Percentiles rank a stretch among this genome's conserved stretches.
Conservation (phyloP, 768 basidiomycete species). For the Leccinellum luteum region DNA sequence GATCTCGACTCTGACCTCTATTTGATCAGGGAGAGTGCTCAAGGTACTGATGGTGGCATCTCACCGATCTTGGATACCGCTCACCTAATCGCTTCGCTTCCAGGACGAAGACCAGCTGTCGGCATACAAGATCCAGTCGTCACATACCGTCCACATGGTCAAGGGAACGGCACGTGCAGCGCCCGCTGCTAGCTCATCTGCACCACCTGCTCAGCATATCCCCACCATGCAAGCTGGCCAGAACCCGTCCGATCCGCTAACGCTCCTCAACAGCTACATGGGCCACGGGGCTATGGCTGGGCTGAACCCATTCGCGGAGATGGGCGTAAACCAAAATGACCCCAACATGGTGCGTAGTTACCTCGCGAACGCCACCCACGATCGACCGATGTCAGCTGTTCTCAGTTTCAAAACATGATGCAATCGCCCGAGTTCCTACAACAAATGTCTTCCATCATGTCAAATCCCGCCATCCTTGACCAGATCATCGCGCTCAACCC, state of each 20-base stretch:
- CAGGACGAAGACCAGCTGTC: slow-evolving; percentile 83
- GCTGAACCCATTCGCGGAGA: slow-evolving; percentile 87
- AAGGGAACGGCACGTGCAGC: slow-evolving; percentile 66
- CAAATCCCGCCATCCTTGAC: slow-evolving; percentile 86
- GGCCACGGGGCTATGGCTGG: slow-evolving; percentile 81
- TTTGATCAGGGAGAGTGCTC: slow-evolving; percentile 58
- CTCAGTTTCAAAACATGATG: slow-evolving; percentile 80
- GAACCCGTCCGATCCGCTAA: slow-evolving; percentile 83
- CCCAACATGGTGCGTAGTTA: slow-evolving; percentile 78
- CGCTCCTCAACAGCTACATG: slow-evolving; percentile 73
- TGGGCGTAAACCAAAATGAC: slow-evolving; percentile 90
- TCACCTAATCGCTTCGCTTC: slow-evolving; percentile 10
- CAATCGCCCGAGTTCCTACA: slow-evolving; percentile 80
- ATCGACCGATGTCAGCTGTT: not conserved
- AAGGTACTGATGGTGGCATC: slow-evolving; percentile 45
- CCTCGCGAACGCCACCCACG: not conserved
- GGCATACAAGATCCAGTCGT: slow-evolving; percentile 85
- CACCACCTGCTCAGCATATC: slow-evolving; percentile 42
- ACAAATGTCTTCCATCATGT: slow-evolving; percentile 85
- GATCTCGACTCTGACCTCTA: not conserved
- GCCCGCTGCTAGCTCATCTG: slow-evolving; percentile 37
- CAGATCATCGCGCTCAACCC: slow-evolving; percentile 84
- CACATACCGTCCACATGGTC: slow-evolving; percentile 92
- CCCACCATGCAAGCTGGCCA: slow-evolving; percentile 92
- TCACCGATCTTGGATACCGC: not conserved